Evolutionary conservation across 306 rosid species (phyloP), one percentile per base, ranked within the genome.

Genomic region (Casuarina equisetifolia): DNA sequence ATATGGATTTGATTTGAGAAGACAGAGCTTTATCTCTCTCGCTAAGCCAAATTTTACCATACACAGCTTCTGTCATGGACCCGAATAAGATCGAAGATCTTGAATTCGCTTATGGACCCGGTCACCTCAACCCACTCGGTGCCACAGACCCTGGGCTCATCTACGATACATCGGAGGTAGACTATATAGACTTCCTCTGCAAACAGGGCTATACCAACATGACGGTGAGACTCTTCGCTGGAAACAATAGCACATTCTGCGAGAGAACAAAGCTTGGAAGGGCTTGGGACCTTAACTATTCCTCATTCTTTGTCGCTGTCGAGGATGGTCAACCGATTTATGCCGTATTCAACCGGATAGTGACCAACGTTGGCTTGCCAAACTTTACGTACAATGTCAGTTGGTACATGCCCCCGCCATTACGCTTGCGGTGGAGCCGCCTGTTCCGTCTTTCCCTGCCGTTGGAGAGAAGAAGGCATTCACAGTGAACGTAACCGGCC

Each of bases 301-400:
- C 82, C 7, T 77, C 81, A 0, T 78, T 78, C 78, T 74, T 79
- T 4, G 44, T 81, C 9, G 79, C 79, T 25, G 52, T 84, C 2
- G 77, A 76, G 62, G 84, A 80, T 62, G 79, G 80, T 39, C 71
- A 77, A 51, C 13, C 2, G 43, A 73, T 76, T 69, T 15, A 50
- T 0, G 77, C 71, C 3, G 50, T 49, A n/a, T 76, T 80, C 72
- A 57, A 69, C 2, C 49, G 79, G 43, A 76, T 73, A 13, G 84
- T 84, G 61, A 84, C 79, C 50, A 84, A 80, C 32, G 82, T 84
- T 59, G 87, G 84, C 40, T n/a, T 73, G 0, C 49, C 79, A 8
- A 72, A 83, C 73, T 79, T 84, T 4, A 72, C 68, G 73, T 72
- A 84, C 75, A 19, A 6, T 9, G 49, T 25, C 12, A 40, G 25